A percentile compares a stretch with the other conserved stretches of the same genome.
Conservation (phyloP, 1,139 yeast genomes). For the Geotrichum histeridarum region DNA sequence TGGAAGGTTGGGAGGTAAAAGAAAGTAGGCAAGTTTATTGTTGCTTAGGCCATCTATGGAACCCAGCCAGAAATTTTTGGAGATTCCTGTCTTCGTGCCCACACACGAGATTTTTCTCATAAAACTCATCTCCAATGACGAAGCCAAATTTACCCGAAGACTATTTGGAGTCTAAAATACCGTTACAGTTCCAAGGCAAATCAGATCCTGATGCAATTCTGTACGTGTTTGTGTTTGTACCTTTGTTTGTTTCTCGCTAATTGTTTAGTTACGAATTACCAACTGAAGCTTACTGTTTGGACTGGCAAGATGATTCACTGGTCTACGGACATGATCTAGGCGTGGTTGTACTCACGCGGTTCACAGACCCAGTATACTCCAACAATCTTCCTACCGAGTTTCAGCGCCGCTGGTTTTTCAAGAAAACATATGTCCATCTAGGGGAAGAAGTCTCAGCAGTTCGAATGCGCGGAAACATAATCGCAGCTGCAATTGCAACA, state of each 20-base stretch:
- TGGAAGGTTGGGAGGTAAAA: neutral
- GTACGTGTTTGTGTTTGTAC: neutral
- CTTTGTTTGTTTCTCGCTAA: neutral
- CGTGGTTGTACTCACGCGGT: conserved; percentile 23
- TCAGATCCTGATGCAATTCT: conserved; percentile 8
- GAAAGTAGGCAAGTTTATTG: neutral
- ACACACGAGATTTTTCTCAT: neutral
- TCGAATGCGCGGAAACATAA: conserved; percentile 20
- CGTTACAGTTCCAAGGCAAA: conserved; percentile 12
- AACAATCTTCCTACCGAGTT: conserved; percentile 19
- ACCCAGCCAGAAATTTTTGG: neutral
- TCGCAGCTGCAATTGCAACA: conserved; percentile 31
- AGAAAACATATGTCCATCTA: conserved; percentile 22
- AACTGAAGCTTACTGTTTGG: conserved; percentile 23
- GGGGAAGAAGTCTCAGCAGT: conserved; percentile 26
- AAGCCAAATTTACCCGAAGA: conserved; percentile 4
- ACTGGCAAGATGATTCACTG: conserved; percentile 27
- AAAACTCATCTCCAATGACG: neutral
- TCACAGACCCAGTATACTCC: neutral
- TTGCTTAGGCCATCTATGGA: too few relatives aligned
- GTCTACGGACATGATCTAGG: conserved; percentile 31
- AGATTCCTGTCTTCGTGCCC: neutral
- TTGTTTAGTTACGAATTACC: conserved; percentile 21
- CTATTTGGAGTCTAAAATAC: conserved; percentile 8
- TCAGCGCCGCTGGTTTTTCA: conserved; percentile 23